Percentiles rank a stretch among this genome's conserved stretches.
Conservation (phyloP, 2,329 filamentous ascomycete genomes). For the Xylariaceae sp. region DNA sequence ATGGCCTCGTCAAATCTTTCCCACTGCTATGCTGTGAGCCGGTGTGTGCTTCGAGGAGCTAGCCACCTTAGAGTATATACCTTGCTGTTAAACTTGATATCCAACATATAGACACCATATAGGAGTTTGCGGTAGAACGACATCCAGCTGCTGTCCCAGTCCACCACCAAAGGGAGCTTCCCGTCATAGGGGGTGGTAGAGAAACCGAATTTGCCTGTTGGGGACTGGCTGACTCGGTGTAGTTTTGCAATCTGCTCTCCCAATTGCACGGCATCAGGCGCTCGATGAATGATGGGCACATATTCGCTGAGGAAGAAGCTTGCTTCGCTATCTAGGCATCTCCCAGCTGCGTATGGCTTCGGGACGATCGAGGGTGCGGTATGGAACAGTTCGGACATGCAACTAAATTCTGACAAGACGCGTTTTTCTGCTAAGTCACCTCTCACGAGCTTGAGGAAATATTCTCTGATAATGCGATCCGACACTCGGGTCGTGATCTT, state of each 20-base stretch:
- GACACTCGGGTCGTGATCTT: too few species aligned
- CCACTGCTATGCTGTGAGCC: too few species aligned
- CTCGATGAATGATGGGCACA: not conserved
- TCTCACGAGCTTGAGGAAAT: too few species aligned
- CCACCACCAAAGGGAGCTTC: not conserved
- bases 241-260: not conserved
- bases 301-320: conserved; percentile 6
- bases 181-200: conserved; percentile 5
- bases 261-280: not conserved
- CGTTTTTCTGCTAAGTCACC: not conserved
- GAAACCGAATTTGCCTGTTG: not conserved
- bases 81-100: not conserved
- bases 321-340: not conserved
- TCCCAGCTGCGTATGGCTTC: not conserved
- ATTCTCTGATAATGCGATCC: too few species aligned
- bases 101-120: not conserved
- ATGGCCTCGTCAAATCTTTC: too few species aligned
- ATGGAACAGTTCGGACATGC: not conserved
- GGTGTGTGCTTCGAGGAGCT: too few species aligned
- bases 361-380: conserved; percentile 3
- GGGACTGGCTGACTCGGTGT: not conserved
- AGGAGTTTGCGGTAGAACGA: conserved; percentile 11
- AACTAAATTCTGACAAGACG: not conserved
- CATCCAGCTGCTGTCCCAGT: conserved; percentile 3
- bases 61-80: too few species aligned